Evolutionary conservation across 1,284 basidiomycete genomes (phyloP), one percentile per base, ranked within the genome.

Genomic region (Apiotrichum akiyoshidainum): DNA sequence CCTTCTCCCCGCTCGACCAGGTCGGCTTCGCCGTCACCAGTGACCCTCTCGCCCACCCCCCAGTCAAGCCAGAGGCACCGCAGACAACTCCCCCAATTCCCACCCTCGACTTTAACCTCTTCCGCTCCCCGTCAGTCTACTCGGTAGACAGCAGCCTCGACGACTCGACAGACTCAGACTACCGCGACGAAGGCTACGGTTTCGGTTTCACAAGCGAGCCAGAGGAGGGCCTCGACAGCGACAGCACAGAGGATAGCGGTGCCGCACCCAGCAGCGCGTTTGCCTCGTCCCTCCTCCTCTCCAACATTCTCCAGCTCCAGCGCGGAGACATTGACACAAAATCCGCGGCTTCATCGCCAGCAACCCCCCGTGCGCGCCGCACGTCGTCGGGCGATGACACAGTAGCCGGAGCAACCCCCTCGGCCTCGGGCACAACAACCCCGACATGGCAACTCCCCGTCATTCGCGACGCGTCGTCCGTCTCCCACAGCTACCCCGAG

Each of bases 91-190:
- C 64, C 13, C 64, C 68, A 12, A 66, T 74, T 39, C 74, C 74
- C n/a, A 51, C 70, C 0, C 58, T 76, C 49, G 62, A 74, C 49
- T 65, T 75, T 50, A 72, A 75, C 54, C 65, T 76, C 31, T 76
- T 76, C 56, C 68, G 73, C 16, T 64, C 68, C 6, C 61, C 65
- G 14, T 72, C 69, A 12, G 57, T 73, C 47, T 72, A 71, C 58
- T 75, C 73, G 11, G 64, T 73, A 56, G 68, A 71, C 45, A 63
- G 61, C 53, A 51, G 46, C 41, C 41, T 54, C 12, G 58, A 63
- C 12, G 58, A 63, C 35, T 44, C 48, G 13, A 31, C 16, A 3
- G 17, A 45, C 26, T 47, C 45, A 5, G 44, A 54, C 37, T n/a
- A 31, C 12, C 6, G 10, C 14, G 12, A 46, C 17, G 52, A 46